Evolutionary conservation across 345 rosid species (phyloP).

Genomic region (Syzygium jambos): DNA sequence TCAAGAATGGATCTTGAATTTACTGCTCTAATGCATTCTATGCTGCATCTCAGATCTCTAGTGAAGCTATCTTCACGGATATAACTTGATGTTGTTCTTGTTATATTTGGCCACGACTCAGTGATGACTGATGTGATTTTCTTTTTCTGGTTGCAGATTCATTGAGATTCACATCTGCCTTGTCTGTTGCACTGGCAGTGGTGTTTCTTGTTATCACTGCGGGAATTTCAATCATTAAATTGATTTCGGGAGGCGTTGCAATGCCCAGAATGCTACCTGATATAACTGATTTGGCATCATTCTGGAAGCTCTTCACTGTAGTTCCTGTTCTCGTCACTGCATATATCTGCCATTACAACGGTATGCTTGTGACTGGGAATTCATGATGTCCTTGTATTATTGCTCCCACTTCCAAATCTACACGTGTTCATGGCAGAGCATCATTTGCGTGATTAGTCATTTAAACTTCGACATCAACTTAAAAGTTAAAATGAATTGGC

Average conservation of each 20-base stretch:
- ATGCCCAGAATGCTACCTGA: constrained; percentile 82
- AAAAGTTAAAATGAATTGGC: background rate
- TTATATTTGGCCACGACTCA: background rate
- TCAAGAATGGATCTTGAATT: background rate
- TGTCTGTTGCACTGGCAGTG: constrained; percentile 76
- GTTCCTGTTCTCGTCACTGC: constrained; percentile 94
- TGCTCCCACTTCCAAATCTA: background rate
- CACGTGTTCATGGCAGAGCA: background rate
- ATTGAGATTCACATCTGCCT: constrained; percentile 77
- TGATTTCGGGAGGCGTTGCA: constrained; percentile 45
- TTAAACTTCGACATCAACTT: background rate
- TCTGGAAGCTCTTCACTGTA: constrained; percentile 77
- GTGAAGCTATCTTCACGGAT: background rate
- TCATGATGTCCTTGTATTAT: background rate
- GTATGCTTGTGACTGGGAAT: constrained; percentile 20
- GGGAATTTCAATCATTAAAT: constrained; percentile 59
- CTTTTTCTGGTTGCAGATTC: constrained; percentile 54
- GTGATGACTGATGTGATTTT: background rate
- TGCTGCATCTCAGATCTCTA: background rate
- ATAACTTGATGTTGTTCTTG: background rate
- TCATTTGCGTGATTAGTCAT: background rate
- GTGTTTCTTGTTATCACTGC: constrained; percentile 69
- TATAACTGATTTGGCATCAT: constrained; percentile 57
- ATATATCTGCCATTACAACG: constrained; percentile 79
- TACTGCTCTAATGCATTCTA: background rate